Conservation (phyloP, 75 land plant species). For the Selaginella moellendorffii region DNA sequence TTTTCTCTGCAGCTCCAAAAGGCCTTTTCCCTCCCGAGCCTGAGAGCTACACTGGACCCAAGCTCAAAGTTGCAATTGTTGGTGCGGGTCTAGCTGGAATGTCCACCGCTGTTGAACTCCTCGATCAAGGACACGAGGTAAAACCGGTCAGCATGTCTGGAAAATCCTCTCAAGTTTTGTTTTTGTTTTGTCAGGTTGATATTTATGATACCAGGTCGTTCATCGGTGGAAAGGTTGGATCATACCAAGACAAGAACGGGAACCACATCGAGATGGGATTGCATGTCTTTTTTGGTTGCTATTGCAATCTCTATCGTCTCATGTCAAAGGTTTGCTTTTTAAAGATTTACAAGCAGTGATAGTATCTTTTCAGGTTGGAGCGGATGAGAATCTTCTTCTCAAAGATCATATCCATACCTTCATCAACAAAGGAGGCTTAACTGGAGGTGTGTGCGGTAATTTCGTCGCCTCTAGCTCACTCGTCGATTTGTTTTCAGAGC, state of each 20-base stretch:
- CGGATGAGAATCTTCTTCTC: slow-evolving; percentile 75
- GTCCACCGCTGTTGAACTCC: slow-evolving; percentile 96
- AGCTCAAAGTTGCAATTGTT: slow-evolving; percentile 88
- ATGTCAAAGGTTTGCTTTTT: slow-evolving; percentile 60
- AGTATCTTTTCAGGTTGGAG: slow-evolving; percentile 52
- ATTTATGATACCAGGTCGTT: slow-evolving; percentile 85
- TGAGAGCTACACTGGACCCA: slow-evolving; percentile 73
- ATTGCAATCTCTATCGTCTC: slow-evolving; percentile 88
- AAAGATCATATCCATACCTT: slow-evolving; percentile 97
- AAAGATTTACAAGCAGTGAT: neutral
- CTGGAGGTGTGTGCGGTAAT: slow-evolving; percentile 51
- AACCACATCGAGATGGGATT: slow-evolving; percentile 97
- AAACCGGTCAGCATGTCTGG: neutral
- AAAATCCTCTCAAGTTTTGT: slow-evolving; percentile 1
- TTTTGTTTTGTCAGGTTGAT: slow-evolving; percentile 59
- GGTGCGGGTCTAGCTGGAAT: slow-evolving; percentile 97
- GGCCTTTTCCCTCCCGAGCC: slow-evolving; percentile 96
- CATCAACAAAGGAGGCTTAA: slow-evolving; percentile 72
- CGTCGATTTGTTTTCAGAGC: slow-evolving; percentile 36
- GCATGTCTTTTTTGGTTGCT: slow-evolving; percentile 98
- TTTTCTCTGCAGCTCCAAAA: slow-evolving; percentile 60
- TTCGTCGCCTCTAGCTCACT: neutral
- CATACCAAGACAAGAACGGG: slow-evolving; percentile 69
- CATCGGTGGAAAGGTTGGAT: slow-evolving; percentile 95
- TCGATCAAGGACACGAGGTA: slow-evolving; percentile 99